Conservation (phyloP, 306 rosid genomes). For the Hippophae rhamnoides region DNA sequence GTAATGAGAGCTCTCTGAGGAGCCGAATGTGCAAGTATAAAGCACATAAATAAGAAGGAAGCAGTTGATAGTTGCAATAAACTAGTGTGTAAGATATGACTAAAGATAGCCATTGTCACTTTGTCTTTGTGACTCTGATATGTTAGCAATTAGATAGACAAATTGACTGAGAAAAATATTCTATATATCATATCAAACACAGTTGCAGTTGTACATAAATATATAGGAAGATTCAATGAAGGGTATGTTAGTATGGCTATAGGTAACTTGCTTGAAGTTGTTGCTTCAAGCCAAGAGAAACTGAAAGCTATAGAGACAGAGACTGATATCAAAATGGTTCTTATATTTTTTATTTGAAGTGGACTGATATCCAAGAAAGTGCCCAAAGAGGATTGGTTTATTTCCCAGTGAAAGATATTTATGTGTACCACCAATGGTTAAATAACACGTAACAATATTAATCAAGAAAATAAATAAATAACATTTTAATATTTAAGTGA, state of each 20-base stretch:
- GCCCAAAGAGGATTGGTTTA: too few species aligned
- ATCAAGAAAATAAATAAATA: too few species aligned
- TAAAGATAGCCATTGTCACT: slow-evolving; percentile 15
- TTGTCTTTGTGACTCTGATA: not conserved
- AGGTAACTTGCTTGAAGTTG: slow-evolving; percentile 1
- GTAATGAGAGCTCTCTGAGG: slow-evolving; percentile 26
- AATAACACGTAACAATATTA: too few species aligned
- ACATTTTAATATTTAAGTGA: too few species aligned
- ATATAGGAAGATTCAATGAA: not conserved
- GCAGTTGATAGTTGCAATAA: slow-evolving; percentile 1
- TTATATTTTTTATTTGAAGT: too few species aligned
- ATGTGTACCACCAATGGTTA: too few species aligned
- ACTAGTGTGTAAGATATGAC: slow-evolving; percentile 1
- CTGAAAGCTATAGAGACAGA: not conserved
- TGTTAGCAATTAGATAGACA: not conserved
- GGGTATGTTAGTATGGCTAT: too few species aligned
- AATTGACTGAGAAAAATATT: not conserved
- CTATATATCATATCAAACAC: slow-evolving; percentile 1
- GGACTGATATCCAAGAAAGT: too few species aligned
- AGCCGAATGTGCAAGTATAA: slow-evolving; percentile 26
- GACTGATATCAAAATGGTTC: not conserved
- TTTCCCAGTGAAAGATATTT: too few species aligned
- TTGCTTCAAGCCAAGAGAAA: slow-evolving; percentile 23
- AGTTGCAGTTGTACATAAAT: not conserved
- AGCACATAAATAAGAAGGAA: slow-evolving; percentile 4